phyloP scores from a whole-genome alignment of 2,329 filamentous ascomycete genomes.

The Penicillium sp. region DNA sequence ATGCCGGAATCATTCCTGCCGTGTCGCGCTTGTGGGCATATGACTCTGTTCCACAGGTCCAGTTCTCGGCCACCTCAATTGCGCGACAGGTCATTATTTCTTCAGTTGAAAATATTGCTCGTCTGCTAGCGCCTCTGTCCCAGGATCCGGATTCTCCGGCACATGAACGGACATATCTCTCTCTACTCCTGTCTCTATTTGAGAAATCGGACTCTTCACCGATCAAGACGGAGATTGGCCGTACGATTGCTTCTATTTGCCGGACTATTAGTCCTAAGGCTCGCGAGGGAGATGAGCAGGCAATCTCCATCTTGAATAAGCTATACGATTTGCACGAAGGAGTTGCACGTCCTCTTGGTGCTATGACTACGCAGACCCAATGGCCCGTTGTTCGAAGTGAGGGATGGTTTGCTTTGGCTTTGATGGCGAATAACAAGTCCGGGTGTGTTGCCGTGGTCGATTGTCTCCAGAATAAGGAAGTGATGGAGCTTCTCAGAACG shows the following conservation, averaged over 20 bases:
- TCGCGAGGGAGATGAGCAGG: conserved; percentile 21
- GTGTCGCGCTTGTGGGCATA: conserved; percentile 40
- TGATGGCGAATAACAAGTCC: conserved; percentile 40
- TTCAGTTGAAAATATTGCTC: conserved; percentile 36
- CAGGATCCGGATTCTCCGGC: conserved; percentile 27
- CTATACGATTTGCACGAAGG: conserved; percentile 36
- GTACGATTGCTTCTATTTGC: conserved; percentile 44
- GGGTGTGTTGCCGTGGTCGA: conserved; percentile 34
- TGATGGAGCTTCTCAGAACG: conserved; percentile 33
- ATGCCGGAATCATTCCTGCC: conserved; percentile 38
- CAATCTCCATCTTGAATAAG: conserved; percentile 26
- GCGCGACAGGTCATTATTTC: conserved; percentile 38
- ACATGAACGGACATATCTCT: conserved; percentile 37
- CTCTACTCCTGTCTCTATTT: conserved; percentile 41
- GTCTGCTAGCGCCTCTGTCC: conserved; percentile 33
- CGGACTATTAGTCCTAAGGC: conserved; percentile 35
- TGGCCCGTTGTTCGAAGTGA: conserved; percentile 49
- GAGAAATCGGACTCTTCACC: conserved; percentile 42
- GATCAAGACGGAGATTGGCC: conserved; percentile 47
- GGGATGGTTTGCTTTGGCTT: conserved; percentile 47
- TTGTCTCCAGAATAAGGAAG: conserved; percentile 34
- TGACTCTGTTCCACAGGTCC: conserved; percentile 43
- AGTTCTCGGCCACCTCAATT: conserved; percentile 42
- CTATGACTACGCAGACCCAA: conserved; percentile 45
- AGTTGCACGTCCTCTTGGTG: conserved; percentile 39